Percentiles rank a stretch among this genome's conserved stretches.
Conservation (phyloP, 768 basidiomycete species). For the Lentinula detonsa region DNA sequence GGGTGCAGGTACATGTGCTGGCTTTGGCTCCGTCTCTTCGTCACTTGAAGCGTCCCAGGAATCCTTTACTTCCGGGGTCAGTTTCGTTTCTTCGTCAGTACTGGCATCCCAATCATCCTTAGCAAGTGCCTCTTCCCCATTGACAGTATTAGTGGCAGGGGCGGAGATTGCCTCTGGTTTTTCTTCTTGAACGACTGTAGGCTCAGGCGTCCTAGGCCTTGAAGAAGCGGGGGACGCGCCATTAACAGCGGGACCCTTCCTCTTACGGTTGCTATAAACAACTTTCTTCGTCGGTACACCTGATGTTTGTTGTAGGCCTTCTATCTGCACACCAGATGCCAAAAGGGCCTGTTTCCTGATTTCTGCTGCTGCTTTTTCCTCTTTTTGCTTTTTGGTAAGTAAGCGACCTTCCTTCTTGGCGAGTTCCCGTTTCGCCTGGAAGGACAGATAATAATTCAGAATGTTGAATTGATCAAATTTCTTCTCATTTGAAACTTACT, state of each 20-base stretch:
- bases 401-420: conserved; percentile 92
- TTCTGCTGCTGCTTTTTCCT: conserved; percentile 87
- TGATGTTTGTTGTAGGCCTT: conserved; percentile 68
- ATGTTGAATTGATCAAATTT: neutral
- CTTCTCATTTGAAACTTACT: conserved; percentile 29
- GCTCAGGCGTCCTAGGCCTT: conserved; percentile 44
- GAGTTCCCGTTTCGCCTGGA: conserved; percentile 79
- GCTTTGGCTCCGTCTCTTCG: conserved; percentile 20
- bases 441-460: neutral
- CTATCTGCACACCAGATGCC: conserved; percentile 84
- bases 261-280: conserved; percentile 80
- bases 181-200: conserved; percentile 7
- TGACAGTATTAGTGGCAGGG: conserved; percentile 13
- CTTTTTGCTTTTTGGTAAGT: conserved; percentile 96
- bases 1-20: conserved; percentile 15
- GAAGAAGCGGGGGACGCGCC: conserved; percentile 52
- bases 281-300: conserved; percentile 60
- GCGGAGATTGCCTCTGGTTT: conserved; percentile 8
- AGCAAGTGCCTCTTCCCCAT: conserved; percentile 21
- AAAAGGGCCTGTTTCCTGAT: conserved; percentile 86
- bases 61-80: conserved; percentile 29
- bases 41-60: conserved; percentile 49
- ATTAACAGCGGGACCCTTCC: conserved; percentile 51
- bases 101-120: conserved; percentile 69
- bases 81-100: conserved; percentile 44